phyloP scores from a whole-genome alignment of 2,329 filamentous ascomycete species.

The Penicillium janthinellum region DNA sequence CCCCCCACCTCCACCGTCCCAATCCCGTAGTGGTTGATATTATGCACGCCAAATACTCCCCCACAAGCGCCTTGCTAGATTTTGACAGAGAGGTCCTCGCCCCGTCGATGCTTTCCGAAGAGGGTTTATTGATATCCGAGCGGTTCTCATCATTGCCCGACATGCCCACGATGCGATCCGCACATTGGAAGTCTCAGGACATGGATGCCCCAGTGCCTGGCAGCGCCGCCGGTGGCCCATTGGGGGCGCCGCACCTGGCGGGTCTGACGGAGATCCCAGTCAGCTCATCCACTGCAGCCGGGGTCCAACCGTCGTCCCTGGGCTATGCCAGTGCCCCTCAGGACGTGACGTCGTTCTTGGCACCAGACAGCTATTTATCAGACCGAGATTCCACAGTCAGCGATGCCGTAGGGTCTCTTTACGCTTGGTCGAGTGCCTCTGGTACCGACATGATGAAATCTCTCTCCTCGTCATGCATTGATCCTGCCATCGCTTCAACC shows the following conservation, averaged over 20 bases:
- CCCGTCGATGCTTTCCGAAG: background rate
- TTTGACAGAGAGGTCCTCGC: slow-evolving; percentile 10
- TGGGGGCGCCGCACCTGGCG: background rate
- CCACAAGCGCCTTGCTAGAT: slow-evolving; percentile 9
- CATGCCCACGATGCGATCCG: slow-evolving; percentile 9
- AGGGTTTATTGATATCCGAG: background rate
- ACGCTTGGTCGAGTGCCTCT: slow-evolving; percentile 23
- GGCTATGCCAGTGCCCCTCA: slow-evolving; percentile 7
- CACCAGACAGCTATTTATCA: slow-evolving; percentile 17
- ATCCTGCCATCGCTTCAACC: slow-evolving; percentile 3
- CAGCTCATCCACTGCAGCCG: slow-evolving; percentile 4
- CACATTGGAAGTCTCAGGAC: slow-evolving; percentile 3
- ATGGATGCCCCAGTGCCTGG: slow-evolving; percentile 5
- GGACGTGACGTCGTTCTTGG: slow-evolving; percentile 17
- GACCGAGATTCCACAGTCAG: slow-evolving; percentile 16
- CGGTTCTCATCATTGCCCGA: background rate
- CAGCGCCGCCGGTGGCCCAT: slow-evolving; percentile 2
- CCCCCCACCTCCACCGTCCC: background rate
- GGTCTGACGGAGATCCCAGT: slow-evolving; percentile 15
- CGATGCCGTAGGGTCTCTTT: slow-evolving; percentile 23
- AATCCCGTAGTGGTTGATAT: slow-evolving; percentile 5
- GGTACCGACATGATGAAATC: slow-evolving; percentile 17
- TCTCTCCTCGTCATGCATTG: slow-evolving; percentile 7
- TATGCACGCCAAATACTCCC: slow-evolving; percentile 16
- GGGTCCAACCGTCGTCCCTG: slow-evolving; percentile 10